phyloP scores from a whole-genome alignment of 1,284 basidiomycete genomes.

The Melampsora abietis-canadensis region DNA sequence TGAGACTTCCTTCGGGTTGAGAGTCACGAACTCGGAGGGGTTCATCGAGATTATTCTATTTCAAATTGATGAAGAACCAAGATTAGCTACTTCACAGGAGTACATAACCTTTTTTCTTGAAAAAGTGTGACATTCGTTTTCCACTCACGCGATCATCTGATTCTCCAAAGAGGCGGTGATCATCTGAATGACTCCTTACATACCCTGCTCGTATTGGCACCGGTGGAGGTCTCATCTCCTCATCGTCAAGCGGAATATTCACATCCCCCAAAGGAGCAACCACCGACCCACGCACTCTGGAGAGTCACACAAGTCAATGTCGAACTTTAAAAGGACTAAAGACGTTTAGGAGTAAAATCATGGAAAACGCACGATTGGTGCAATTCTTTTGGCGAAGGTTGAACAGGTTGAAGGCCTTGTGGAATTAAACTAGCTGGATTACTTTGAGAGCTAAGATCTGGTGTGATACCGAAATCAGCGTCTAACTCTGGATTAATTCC shows the following conservation, averaged over 20 bases:
- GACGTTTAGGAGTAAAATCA: too few relatives aligned
- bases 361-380: too few relatives aligned
- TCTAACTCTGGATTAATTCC: conserved; percentile 1
- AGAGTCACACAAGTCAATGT: too few relatives aligned
- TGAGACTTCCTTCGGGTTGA: background rate
- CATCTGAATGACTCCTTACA: background rate
- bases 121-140: background rate
- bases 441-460: background rate
- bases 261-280: background rate
- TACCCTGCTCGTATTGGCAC: background rate
- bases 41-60: too few relatives aligned
- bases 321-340: too few relatives aligned
- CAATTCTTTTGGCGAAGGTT: too few relatives aligned
- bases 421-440: too few relatives aligned
- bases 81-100: too few relatives aligned
- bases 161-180: background rate
- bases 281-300: background rate
- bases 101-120: too few relatives aligned
- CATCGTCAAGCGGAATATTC: background rate
- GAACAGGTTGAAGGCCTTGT: too few relatives aligned
- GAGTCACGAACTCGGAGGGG: too few relatives aligned
- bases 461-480: background rate
- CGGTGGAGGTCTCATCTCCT: background rate
- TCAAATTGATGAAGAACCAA: too few relatives aligned
- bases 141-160: background rate